Conservation (phyloP, 75 land plant genomes). For the Cunninghamia lanceolata region DNA sequence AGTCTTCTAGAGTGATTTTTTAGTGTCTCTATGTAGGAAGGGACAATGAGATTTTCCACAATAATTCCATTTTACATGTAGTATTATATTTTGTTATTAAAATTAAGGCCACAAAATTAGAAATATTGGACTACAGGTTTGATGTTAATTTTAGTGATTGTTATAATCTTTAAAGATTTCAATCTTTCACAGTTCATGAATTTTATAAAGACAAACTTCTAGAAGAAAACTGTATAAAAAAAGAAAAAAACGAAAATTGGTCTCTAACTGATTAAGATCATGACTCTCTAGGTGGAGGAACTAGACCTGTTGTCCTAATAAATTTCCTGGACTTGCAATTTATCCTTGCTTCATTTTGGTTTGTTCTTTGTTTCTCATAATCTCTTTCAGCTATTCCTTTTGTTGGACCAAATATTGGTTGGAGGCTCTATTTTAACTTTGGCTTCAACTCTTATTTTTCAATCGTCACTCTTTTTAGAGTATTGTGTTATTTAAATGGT, state of each 20-base stretch:
- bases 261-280: neutral
- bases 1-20: neutral
- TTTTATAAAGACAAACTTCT: neutral
- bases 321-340: neutral
- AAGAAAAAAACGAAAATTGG: neutral
- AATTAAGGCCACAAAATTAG: neutral
- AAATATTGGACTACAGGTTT: neutral
- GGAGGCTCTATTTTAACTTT: neutral
- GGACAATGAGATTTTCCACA: neutral
- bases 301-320: neutral
- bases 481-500: neutral
- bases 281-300: neutral
- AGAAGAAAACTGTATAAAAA: neutral
- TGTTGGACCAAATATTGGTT: neutral
- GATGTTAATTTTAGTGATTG: neutral
- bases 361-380: neutral
- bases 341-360: neutral
- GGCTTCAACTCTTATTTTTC: neutral
- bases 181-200: neutral
- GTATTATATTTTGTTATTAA: neutral
- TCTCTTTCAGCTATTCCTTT: neutral
- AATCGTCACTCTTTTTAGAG: neutral
- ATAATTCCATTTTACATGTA: neutral
- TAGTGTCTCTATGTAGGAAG: neutral
- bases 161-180: neutral